These are phyloP conservation scores for Kwoniella newhampshirensis DNA, from an alignment of 768 basidiomycete genomes.

Conservation along the genomic window DNA sequence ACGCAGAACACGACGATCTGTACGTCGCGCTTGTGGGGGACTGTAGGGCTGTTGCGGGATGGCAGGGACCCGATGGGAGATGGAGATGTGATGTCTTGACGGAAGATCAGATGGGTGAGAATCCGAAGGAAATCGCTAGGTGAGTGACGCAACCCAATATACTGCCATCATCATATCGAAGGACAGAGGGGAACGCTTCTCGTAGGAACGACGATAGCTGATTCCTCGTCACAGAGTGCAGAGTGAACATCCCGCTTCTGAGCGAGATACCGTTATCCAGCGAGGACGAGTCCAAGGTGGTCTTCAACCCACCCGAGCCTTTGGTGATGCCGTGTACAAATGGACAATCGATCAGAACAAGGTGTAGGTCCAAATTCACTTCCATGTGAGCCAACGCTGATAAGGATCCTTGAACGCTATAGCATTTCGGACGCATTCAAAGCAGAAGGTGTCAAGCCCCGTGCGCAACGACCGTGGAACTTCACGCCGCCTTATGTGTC, in stretches of 20 bases:
- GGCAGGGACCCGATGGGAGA: slow-evolving; percentile 74
- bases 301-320: slow-evolving; percentile 50
- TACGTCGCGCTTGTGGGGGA: slow-evolving; percentile 93
- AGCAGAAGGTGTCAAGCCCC: slow-evolving; percentile 22
- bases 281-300: slow-evolving; percentile 49
- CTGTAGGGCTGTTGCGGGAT: slow-evolving; percentile 90
- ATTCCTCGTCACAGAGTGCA: slow-evolving; percentile 33
- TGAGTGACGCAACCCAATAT: slow-evolving; percentile 50
- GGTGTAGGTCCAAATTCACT: slow-evolving; percentile 31
- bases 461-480: slow-evolving; percentile 25
- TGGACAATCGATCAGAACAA: slow-evolving; percentile 43
- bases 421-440: slow-evolving; percentile 29
- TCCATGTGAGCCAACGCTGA: neutral
- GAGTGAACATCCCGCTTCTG: slow-evolving; percentile 46
- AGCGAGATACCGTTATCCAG: slow-evolving; percentile 45
- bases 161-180: neutral
- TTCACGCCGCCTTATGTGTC: slow-evolving; percentile 51
- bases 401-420: neutral
- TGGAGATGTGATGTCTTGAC: slow-evolving; percentile 94
- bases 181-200: neutral
- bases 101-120: slow-evolving; percentile 94
- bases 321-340: slow-evolving; percentile 53
- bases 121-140: slow-evolving; percentile 79
- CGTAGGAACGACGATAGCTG: neutral
- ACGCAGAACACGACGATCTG: slow-evolving; percentile 74